A percentile compares a stretch with the other conserved stretches of the same genome.
Conservation (phyloP, 2,329 filamentous ascomycete species). For the Chalaropsis thielavioides region DNA sequence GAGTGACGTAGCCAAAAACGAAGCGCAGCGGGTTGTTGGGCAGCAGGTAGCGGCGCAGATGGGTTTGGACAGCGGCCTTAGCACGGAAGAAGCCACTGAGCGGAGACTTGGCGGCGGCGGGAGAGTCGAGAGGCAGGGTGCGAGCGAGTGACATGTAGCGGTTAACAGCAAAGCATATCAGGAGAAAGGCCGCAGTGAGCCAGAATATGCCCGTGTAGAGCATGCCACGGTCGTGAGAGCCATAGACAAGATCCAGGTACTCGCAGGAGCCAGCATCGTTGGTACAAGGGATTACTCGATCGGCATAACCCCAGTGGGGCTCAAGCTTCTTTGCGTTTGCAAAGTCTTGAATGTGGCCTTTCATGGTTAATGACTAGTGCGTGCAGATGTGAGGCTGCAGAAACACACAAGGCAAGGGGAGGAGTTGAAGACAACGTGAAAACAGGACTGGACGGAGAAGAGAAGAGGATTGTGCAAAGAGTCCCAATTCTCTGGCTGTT, state of each 20-base stretch:
- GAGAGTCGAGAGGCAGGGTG: slow-evolving; percentile 15
- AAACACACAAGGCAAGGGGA: background rate
- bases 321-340: slow-evolving; percentile 25
- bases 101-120: slow-evolving; percentile 20
- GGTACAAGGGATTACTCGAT: slow-evolving; percentile 32
- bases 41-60: slow-evolving; percentile 39
- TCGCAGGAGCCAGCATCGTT: slow-evolving; percentile 34
- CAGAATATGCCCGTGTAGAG: slow-evolving; percentile 38
- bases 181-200: slow-evolving; percentile 31
- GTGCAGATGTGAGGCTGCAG: background rate
- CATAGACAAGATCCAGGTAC: slow-evolving; percentile 39
- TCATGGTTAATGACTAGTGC: slow-evolving; percentile 17
- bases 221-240: slow-evolving; percentile 36
- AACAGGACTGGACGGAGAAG: background rate
- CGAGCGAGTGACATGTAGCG: background rate
- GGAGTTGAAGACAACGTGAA: background rate
- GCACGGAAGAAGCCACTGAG: slow-evolving; percentile 2
- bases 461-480: background rate
- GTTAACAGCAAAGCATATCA: slow-evolving; percentile 29
- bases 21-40: slow-evolving; percentile 38
- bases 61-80: slow-evolving; percentile 15
- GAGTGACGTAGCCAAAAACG: slow-evolving; percentile 53
- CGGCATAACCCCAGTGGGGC: slow-evolving; percentile 35
- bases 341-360: slow-evolving; percentile 31
- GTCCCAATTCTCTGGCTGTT: background rate